Evolutionary conservation across 257 asterid genomes (phyloP), one percentile per base, ranked within the genome.

Genomic region (Solanum neorickii): DNA sequence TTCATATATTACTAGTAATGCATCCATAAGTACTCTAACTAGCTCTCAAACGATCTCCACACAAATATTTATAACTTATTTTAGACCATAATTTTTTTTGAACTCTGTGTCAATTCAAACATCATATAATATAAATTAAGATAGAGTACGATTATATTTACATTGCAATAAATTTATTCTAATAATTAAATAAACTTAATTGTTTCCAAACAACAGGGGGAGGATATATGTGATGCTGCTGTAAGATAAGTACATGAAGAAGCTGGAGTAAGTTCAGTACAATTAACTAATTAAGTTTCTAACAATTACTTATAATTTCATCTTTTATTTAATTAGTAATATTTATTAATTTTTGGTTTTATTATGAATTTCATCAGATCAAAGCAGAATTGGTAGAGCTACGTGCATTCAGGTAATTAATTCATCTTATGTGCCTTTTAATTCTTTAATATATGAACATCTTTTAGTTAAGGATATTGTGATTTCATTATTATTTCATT

Each of bases 231-330:
- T 62, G 96, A 91, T 93, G 98, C 98, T 82, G 98, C 98, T 41
- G 95, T 95, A 14, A 91, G 99, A 90, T 98, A 96, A 91, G 98
- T 96, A 74, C 95, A 94, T 92, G 99, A 96, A 93, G 99, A 96
- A 93, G 92, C 98, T 29, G 99, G 98, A 83, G 99, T 96, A 92
- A 91, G 95, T 82, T 49, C 9, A 20, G 18, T 18, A 41, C 29
- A 23, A 49, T 49, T 15, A 49, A 49, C 16, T 49, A 15, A 21
- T 23, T 27, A 47, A 18, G 23, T 52, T 31, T 44, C 3, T n/a
- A 44, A 66, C 25, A 56, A 7, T 23, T 29, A 33, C 20, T 82
- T 85, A 27, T 47, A 49, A 52, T 46, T 82, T 82, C 35, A 46
- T 46, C 23, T 46, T 31, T 59, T 9, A 11, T 82, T 52, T 35